A percentile compares a stretch with the other conserved stretches of the same genome.
Evolutionary conservation across 768 basidiomycete genomes (phyloP).

Genomic region (Imleria badia): DNA sequence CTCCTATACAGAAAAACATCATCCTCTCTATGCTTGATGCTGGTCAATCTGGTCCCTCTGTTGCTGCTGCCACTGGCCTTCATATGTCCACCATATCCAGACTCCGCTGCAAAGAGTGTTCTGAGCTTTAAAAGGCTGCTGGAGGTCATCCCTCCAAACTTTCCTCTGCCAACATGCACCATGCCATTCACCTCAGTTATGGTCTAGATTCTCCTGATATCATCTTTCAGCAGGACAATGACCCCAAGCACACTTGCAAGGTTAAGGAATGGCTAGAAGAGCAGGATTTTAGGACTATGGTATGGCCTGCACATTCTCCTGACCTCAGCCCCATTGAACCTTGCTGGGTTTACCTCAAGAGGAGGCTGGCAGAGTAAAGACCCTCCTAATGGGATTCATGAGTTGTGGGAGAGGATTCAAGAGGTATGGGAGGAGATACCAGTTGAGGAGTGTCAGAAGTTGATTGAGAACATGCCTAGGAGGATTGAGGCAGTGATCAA

Average conservation of each 20-base stretch:
- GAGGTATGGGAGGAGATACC: background rate
- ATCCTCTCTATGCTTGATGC: background rate
- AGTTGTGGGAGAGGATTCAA: background rate
- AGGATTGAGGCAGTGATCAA: no score
- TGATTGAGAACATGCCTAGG: no score
- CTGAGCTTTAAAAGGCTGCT: background rate
- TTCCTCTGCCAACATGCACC: background rate
- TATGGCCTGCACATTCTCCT: background rate
- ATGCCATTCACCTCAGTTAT: no score
- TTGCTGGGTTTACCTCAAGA: background rate
- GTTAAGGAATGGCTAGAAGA: background rate
- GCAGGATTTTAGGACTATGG: background rate
- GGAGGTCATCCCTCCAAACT: background rate
- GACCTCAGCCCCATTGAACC: background rate
- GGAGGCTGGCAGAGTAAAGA: no score
- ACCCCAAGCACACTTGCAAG: background rate
- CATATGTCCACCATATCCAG: background rate
- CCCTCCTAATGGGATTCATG: no score
- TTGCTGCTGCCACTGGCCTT: background rate
- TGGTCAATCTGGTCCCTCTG: background rate
- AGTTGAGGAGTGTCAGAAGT: background rate
- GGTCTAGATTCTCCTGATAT: background rate
- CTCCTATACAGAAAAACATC: background rate
- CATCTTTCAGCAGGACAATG: background rate
- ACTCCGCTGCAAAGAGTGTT: background rate